Percentiles rank a stretch among this genome's conserved stretches.
Conservation (phyloP, 1,139 yeast species). For the Yarrowia galli region DNA sequence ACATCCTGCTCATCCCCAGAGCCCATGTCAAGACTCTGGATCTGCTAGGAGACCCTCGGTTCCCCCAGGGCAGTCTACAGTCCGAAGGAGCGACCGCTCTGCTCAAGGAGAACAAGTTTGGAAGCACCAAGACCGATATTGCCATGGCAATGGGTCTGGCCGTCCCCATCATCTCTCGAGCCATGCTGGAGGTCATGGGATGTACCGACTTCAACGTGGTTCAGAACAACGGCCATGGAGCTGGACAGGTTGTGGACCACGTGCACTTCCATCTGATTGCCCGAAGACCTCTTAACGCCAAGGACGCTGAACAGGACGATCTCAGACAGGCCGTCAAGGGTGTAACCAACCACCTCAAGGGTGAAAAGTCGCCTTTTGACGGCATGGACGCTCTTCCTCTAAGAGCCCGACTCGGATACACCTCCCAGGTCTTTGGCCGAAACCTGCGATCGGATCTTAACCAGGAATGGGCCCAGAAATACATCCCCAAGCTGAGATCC, state of each 20-base stretch:
- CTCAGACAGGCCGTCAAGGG: slow-evolving; percentile 39
- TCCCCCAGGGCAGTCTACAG: slow-evolving; percentile 28
- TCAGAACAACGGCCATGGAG: slow-evolving; percentile 86
- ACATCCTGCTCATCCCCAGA: slow-evolving; percentile 80
- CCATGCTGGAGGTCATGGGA: slow-evolving; percentile 58
- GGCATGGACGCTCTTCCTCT: slow-evolving; percentile 38
- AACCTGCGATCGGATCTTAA: slow-evolving; percentile 49
- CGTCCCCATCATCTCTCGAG: slow-evolving; percentile 66
- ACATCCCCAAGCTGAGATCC: slow-evolving; percentile 42
- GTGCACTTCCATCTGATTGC: slow-evolving; percentile 76
- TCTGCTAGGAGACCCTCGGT: slow-evolving; percentile 65
- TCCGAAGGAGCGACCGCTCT: slow-evolving; percentile 33
- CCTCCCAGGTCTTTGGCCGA: slow-evolving; percentile 47
- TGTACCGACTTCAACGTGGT: slow-evolving; percentile 79
- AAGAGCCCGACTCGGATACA: slow-evolving; percentile 43
- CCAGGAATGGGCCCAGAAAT: slow-evolving; percentile 44
- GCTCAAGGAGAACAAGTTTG: slow-evolving; percentile 35
- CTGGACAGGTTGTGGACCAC: slow-evolving; percentile 88
- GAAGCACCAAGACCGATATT: slow-evolving; percentile 58
- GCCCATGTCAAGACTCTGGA: slow-evolving; percentile 82
- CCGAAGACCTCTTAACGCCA: slow-evolving; percentile 42
- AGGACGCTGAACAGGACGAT: slow-evolving; percentile 39
- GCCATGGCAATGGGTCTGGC: slow-evolving; percentile 77
- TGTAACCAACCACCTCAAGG: slow-evolving; percentile 37
- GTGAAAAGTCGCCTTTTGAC: slow-evolving; percentile 35